These are phyloP conservation scores for Stephania japonica DNA, from an alignment of 164 flowering plant genomes.

Conservation along the genomic window DNA sequence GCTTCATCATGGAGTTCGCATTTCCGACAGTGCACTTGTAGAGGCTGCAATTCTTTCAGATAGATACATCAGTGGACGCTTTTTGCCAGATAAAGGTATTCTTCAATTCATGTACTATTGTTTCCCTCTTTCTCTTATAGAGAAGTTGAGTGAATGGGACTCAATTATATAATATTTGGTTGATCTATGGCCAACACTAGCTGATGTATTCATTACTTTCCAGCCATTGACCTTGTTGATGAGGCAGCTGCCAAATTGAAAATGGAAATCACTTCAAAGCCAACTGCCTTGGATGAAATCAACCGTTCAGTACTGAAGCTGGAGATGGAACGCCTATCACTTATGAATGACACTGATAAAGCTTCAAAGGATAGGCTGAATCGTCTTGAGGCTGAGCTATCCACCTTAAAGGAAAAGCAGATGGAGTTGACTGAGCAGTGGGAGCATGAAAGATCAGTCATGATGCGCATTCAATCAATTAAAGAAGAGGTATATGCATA, in stretches of 20 bases:
- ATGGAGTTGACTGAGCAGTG: constrained; percentile 8
- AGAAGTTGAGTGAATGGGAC: neutral
- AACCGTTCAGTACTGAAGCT: constrained; percentile 10
- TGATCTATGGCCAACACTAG: neutral
- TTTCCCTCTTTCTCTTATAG: too few relatives aligned
- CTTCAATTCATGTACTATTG: neutral
- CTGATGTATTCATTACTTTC: constrained; percentile 4
- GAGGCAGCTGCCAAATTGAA: constrained; percentile 14
- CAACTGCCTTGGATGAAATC: constrained; percentile 13
- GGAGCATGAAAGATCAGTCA: constrained; percentile 13
- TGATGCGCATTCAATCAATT: constrained; percentile 12
- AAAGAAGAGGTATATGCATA: constrained; percentile 11
- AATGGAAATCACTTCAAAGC: constrained; percentile 15
- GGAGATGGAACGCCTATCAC: constrained; percentile 13
- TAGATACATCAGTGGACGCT: constrained; percentile 13
- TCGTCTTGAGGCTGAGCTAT: constrained; percentile 10
- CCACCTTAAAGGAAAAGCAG: constrained; percentile 12
- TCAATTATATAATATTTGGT: neutral
- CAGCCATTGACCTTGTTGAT: constrained; percentile 14
- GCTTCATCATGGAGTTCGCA: constrained; percentile 12
- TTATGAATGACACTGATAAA: constrained; percentile 10
- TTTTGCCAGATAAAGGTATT: constrained; percentile 14
- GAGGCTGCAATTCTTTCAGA: constrained; percentile 14
- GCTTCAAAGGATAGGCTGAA: constrained; percentile 10
- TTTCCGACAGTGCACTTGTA: constrained; percentile 12